Conservation (phyloP, 345 rosid species). For the Geranium brycei region DNA sequence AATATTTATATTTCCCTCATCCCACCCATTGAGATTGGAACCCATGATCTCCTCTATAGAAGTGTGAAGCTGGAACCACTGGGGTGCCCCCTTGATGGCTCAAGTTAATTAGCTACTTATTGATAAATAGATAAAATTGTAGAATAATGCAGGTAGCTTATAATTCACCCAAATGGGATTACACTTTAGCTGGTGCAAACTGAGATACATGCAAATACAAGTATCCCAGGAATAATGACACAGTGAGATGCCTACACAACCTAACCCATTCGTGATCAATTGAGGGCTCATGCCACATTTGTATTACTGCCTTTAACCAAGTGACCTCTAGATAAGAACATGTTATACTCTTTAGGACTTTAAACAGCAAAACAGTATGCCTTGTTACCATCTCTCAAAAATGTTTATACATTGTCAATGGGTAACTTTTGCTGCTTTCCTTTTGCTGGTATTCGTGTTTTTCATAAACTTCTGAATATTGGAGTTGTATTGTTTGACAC, state of each 20-base stretch:
- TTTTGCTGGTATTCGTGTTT: background rate
- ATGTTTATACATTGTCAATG: no score
- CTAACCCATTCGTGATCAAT: background rate
- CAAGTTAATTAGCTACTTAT: no score
- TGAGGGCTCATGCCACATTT: background rate
- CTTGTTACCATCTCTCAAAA: background rate
- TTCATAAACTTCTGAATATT: background rate
- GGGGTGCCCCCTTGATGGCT: no score
- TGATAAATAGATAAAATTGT: background rate
- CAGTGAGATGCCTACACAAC: no score
- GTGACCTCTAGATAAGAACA: background rate
- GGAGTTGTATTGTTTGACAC: background rate
- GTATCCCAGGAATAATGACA: no score
- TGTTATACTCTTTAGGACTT: background rate
- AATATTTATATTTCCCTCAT: no score
- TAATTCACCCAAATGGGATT: background rate
- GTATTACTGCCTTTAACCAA: background rate
- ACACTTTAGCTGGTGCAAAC: background rate
- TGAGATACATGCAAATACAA: background rate
- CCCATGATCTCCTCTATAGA: no score
- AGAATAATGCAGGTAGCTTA: background rate
- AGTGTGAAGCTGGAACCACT: no score
- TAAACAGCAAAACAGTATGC: background rate
- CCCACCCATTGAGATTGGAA: no score
- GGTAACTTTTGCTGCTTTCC: background rate